Evolutionary conservation across 371 early-diverging fungal genomes (phyloP), one percentile per base, ranked within the genome.

Genomic region (Mortierella sp.): DNA sequence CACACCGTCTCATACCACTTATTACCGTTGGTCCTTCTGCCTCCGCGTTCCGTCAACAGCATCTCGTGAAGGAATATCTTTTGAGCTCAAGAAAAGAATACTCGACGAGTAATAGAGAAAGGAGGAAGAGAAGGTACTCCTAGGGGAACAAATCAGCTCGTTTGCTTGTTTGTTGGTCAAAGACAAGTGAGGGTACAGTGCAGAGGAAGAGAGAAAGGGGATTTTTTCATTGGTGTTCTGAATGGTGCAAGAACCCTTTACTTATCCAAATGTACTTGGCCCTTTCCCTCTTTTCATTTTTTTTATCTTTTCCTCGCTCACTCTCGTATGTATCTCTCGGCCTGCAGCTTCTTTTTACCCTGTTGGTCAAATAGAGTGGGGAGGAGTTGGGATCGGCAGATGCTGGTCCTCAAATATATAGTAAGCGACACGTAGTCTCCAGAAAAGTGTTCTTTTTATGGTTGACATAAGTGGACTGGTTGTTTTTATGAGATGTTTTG

Each of bases 131-230:
- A 16, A 21, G 3, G 41, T 3, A 21, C 24, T 6, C 8, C 27
- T 10, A 35, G 24, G 41, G 41, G 68, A 41, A 68, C 68, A 68
- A 68, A 68, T 68, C 68, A 68, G 21, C 38, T 68, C 35, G 5
- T 63, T 63, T 63, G 63, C 63, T 63, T 63, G 14, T 63, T 35
- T 51, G 16, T 49, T 49, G 55, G n/a, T n/a, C n/a, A 56, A 54
- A 21, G 51, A 51, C 48, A 24, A 51, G 51, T 51, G 35, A 54
- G 24, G 8, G 5, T 24, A 54, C 24, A 24, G 18, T 4, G 48
- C 12, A 29, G 8, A 55, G 7, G 24, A 6, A 21, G 24, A 55
- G 29, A 12, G 5, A 63, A 35, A 63, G 16, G 35, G 63, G 16
- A 63, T 24, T 24, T 68, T 24, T 38, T 38, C 43, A 41, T 2